Evolutionary conservation across 1,139 yeast species (phyloP).

Genomic region (Geotrichum phurueaensis): DNA sequence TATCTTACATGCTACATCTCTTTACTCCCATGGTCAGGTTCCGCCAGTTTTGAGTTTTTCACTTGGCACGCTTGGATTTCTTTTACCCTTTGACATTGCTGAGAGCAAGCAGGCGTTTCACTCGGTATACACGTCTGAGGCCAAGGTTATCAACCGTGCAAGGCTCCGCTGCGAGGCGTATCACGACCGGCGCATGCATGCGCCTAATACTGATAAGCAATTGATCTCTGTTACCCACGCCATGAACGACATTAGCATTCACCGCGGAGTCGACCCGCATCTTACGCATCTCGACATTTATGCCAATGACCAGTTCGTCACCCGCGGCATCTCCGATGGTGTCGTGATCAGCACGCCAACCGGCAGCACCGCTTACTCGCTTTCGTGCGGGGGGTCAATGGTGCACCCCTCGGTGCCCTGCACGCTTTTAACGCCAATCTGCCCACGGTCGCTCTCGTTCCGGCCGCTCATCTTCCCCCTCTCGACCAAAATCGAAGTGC

Average conservation of each 20-base stretch:
- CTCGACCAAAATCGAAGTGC: slow-evolving; percentile 60
- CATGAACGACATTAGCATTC: slow-evolving; percentile 85
- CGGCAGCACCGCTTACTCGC: slow-evolving; percentile 89
- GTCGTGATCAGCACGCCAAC: slow-evolving; percentile 83
- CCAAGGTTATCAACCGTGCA: slow-evolving; percentile 67
- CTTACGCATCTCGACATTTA: slow-evolving; percentile 73
- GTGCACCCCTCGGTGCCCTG: slow-evolving; percentile 86
- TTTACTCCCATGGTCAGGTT: slow-evolving; percentile 53
- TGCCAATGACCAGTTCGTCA: slow-evolving; percentile 74
- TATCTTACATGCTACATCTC: slow-evolving; percentile 61
- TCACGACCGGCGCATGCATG: slow-evolving; percentile 15
- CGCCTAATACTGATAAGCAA: slow-evolving; percentile 7
- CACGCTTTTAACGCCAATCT: slow-evolving; percentile 77
- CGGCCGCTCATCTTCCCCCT: slow-evolving; percentile 80
- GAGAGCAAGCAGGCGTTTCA: slow-evolving; percentile 57
- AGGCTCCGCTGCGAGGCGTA: slow-evolving; percentile 64
- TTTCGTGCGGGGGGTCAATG: slow-evolving; percentile 87
- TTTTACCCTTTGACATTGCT: slow-evolving; percentile 72
- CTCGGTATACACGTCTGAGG: slow-evolving; percentile 58
- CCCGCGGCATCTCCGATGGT: slow-evolving; percentile 91
- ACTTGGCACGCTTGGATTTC: slow-evolving; percentile 84
- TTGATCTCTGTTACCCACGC: slow-evolving; percentile 46
- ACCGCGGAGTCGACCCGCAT: slow-evolving; percentile 85
- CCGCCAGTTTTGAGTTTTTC: slow-evolving; percentile 90
- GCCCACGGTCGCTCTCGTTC: slow-evolving; percentile 88